phyloP scores from a whole-genome alignment of 129 eudicot genomes.

The Ambrosia trifida region DNA sequence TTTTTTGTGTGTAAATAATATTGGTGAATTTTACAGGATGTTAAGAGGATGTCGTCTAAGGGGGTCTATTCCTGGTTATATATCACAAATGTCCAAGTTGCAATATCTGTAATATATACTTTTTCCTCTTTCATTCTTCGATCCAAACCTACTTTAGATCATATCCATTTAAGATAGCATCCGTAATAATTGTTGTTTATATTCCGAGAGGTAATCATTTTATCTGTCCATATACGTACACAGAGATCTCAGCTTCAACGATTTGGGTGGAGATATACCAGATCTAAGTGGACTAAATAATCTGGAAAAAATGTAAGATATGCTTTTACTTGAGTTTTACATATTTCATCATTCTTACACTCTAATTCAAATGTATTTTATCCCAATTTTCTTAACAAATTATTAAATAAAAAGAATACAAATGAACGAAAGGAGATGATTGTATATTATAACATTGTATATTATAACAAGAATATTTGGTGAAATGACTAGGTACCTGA shows the following conservation, averaged over 20 bases:
- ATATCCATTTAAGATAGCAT: not conserved
- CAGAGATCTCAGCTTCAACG: conserved; percentile 85
- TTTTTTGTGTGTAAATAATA: not conserved
- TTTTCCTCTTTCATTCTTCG: not conserved
- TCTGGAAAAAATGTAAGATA: conserved; percentile 41
- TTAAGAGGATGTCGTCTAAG: not conserved
- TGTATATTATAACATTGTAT: too few relatives aligned
- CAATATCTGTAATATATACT: not conserved
- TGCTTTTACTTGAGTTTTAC: not conserved
- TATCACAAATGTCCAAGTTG: not conserved
- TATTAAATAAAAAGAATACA: too few relatives aligned
- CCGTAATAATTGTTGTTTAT: too few relatives aligned
- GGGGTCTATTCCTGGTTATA: not conserved
- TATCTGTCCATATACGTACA: not conserved
- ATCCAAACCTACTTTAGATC: not conserved
- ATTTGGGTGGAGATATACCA: conserved; percentile 52
- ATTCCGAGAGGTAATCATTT: too few relatives aligned
- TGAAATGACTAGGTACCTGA: too few relatives aligned
- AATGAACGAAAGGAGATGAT: too few relatives aligned
- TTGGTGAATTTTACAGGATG: not conserved
- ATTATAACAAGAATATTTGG: too few relatives aligned
- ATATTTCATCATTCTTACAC: too few relatives aligned
- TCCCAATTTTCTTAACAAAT: too few relatives aligned
- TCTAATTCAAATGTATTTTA: too few relatives aligned
- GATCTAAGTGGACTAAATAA: conserved; percentile 24